Evolutionary conservation across 2,329 filamentous ascomycete genomes (phyloP), one percentile per base, ranked within the genome.

Genomic region (Helotiales sp.): DNA sequence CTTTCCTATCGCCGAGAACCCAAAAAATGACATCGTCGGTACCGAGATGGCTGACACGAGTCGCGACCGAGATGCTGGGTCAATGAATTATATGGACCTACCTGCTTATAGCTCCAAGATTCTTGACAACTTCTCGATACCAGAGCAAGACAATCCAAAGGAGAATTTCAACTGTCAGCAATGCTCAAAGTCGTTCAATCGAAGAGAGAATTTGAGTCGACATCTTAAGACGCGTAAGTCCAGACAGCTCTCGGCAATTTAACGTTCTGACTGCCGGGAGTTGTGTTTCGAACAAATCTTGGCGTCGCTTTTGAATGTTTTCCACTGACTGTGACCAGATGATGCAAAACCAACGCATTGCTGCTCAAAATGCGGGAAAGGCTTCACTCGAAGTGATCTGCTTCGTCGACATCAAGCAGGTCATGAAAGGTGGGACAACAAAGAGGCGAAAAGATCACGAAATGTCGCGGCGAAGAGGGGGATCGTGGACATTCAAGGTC

Each of bases 181-280:
- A 29, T 66, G 63, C 36, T 38, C 59, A 6, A 67, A 63, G 47
- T 30, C 44, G 1, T 67, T 67, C 49, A 67, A 60, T 52, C 53
- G 65, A n/a, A 55, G 65, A n/a, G 65, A 67, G 27, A 67, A 67
- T 51, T 42, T 67, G 24, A 66, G 62, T 54, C 63, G 65, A 2
- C 65, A 67, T 61, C 42, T 63, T 31, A 67, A 65, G 54, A 63
- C 63, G 27, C 63, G 63, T 65, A 59, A 15, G 59, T 59, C n/a
- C n/a, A n/a, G n/a, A n/a, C n/a, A n/a, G n/a, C n/a, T n/a, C n/a
- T n/a, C n/a, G n/a, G n/a, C n/a, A n/a, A n/a, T n/a, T n/a, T n/a
- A 42, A 24, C 25, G 9, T 2, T 44, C 24, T 17, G 13, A 15
- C 31, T 25, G 19, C 36, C 22, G n/a, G 13, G 15, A 24, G 10